Conservation (phyloP, 768 basidiomycete genomes). For the Calocybe cyanea region DNA sequence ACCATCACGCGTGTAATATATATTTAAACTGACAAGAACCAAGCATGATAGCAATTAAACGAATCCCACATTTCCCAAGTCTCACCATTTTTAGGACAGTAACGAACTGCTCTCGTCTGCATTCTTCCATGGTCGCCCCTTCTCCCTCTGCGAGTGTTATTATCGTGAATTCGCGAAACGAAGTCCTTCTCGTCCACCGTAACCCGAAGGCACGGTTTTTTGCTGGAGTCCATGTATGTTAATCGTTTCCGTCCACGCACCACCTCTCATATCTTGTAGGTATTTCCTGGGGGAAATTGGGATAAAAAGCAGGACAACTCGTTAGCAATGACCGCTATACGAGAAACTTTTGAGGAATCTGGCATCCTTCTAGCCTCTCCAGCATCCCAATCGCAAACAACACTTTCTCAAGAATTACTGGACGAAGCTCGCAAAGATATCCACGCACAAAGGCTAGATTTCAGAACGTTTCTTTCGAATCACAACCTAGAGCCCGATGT, state of each 20-base stretch:
- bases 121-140: constrained; percentile 26
- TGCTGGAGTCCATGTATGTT: constrained; percentile 61
- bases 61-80: background rate
- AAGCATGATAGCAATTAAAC: background rate
- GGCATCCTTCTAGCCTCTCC: constrained; percentile 60
- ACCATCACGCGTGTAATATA: constrained; percentile 1
- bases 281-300: constrained; percentile 73
- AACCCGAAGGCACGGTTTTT: constrained; percentile 63
- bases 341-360: constrained; percentile 77
- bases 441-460: constrained; percentile 47
- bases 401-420: constrained; percentile 34
- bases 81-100: background rate
- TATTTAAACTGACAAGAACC: background rate
- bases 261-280: constrained; percentile 34
- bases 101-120: background rate
- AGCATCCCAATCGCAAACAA: constrained; percentile 6
- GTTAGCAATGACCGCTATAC: constrained; percentile 58
- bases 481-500: constrained; percentile 42
- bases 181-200: constrained; percentile 66
- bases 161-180: constrained; percentile 61
- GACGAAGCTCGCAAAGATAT: constrained; percentile 54
- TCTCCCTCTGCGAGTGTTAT: constrained; percentile 67
- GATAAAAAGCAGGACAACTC: constrained; percentile 58
- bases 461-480: constrained; percentile 48
- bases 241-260: background rate